Evolutionary conservation across 257 asterid genomes (phyloP).

Genomic region (Fraxinus pennsylvanica): DNA sequence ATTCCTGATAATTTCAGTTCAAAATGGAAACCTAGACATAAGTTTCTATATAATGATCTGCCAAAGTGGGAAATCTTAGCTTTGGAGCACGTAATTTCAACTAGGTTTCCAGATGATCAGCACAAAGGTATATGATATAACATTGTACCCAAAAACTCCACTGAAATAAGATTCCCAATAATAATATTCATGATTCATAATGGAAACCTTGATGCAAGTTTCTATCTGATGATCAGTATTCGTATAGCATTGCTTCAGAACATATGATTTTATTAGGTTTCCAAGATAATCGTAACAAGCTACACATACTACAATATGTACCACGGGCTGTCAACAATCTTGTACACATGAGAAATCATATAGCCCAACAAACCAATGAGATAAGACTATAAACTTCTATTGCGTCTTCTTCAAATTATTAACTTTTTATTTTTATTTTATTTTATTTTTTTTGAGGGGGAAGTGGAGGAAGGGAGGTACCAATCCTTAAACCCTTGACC

Average conservation of each 20-base stretch:
- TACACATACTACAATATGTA: neutral
- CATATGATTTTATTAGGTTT: neutral
- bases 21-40: too few species aligned
- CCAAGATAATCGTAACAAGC: neutral
- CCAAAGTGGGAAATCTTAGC: too few species aligned
- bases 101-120: too few species aligned
- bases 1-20: too few species aligned
- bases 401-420: neutral
- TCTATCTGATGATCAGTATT: neutral
- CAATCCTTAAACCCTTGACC: too few species aligned
- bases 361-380: neutral
- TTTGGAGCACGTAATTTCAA: too few species aligned
- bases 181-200: neutral
- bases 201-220: neutral
- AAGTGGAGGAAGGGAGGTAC: too few species aligned
- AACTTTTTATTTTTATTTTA: neutral
- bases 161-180: too few species aligned
- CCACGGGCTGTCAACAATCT: neutral
- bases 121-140: too few species aligned
- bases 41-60: too few species aligned
- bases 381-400: neutral
- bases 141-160: too few species aligned
- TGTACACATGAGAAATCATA: constrained; percentile 9
- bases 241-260: neutral
- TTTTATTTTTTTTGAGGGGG: too few species aligned